Evolutionary conservation across 805 yeast species (phyloP), one percentile per base, ranked within the genome.

Genomic region (Suhomyces prunicola): DNA sequence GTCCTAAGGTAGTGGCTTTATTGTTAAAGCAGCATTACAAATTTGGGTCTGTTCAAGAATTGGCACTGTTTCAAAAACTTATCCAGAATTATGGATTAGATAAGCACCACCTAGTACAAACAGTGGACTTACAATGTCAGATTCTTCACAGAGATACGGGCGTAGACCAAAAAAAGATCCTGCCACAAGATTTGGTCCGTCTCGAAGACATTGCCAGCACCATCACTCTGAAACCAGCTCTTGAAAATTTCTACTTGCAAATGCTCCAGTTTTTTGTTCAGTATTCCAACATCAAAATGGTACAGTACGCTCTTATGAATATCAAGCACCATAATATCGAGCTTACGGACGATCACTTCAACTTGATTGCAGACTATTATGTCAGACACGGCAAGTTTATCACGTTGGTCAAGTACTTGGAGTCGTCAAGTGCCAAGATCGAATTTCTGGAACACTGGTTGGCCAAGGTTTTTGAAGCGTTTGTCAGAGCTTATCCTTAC

Each of bases 401-500:
- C 12, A 65, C 62, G 12, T 60, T 74, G 12, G 50, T 63, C n/a
- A 59, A 62, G 50, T 68, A 67, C 51, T 46, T 71, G 44, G 51
- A 55, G 15, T 60, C 59, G 24, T 56, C 56, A 7, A 58, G 54
- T 19, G 53, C 46, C 29, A 53, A 54, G 46, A 56, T 59, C n/a
- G 52, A 45, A 12, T 70, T 66, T 50, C 62, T 65, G 44, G 60
- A 60, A 13, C 54, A 59, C 5, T 68, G 59, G 46, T 52, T 70
- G n/a, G 57, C 57, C 27, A 58, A 59, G 35, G 49, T 70, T 6
- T 72, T 64, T 49, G 66, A 70, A 12, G 57, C 71, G 2, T 74
- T 72, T 55, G 61, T 74, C 6, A 56, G 57, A 27, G 60, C 72
- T 0, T 74, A 70, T 50, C 77, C 78, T 1, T 63, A 70, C 47